Evolutionary conservation across 1,284 basidiomycete genomes (phyloP).

Genomic region (Melampsora americana): DNA sequence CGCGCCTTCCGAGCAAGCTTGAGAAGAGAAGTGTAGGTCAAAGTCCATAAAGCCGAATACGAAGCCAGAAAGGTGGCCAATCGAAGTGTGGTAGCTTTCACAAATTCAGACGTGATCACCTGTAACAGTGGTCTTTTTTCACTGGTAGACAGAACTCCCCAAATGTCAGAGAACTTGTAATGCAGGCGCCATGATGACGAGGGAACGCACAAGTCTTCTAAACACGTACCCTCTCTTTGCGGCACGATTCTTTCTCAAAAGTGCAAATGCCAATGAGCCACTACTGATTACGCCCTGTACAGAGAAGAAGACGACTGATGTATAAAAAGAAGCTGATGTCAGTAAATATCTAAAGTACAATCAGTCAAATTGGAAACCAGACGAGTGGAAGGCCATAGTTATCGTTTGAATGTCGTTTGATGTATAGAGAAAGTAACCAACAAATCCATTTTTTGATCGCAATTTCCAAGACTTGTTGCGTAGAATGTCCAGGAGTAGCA

Average conservation of each 20-base stretch:
- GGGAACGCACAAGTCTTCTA: background rate
- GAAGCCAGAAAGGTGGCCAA: slow-evolving; percentile 28
- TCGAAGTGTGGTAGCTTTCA: slow-evolving; percentile 21
- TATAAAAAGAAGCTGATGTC: background rate
- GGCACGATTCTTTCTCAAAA: slow-evolving; percentile 29
- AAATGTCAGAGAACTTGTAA: background rate
- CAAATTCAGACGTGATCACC: slow-evolving; percentile 11
- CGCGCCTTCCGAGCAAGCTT: slow-evolving; percentile 12
- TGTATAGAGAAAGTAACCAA: background rate
- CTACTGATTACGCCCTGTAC: slow-evolving; percentile 33
- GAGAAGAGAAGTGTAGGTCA: slow-evolving; percentile 23
- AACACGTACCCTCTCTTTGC: slow-evolving; percentile 18
- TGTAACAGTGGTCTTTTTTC: slow-evolving; percentile 23
- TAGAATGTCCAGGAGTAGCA: slow-evolving; percentile 20
- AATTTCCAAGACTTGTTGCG: slow-evolving; percentile 30
- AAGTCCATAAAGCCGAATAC: slow-evolving; percentile 38
- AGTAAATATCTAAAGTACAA: background rate
- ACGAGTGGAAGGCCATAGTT: background rate
- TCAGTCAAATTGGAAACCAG: too few species aligned
- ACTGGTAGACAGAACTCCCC: background rate
- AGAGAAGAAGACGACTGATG: slow-evolving; percentile 34
- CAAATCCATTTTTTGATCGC: slow-evolving; percentile 35
- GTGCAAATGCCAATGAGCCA: slow-evolving; percentile 31
- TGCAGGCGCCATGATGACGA: background rate
- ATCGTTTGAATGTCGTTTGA: background rate